These are phyloP conservation scores for Cladosporium sp. DNA, from an alignment of 2,329 filamentous ascomycete genomes.

Conservation along the genomic window DNA sequence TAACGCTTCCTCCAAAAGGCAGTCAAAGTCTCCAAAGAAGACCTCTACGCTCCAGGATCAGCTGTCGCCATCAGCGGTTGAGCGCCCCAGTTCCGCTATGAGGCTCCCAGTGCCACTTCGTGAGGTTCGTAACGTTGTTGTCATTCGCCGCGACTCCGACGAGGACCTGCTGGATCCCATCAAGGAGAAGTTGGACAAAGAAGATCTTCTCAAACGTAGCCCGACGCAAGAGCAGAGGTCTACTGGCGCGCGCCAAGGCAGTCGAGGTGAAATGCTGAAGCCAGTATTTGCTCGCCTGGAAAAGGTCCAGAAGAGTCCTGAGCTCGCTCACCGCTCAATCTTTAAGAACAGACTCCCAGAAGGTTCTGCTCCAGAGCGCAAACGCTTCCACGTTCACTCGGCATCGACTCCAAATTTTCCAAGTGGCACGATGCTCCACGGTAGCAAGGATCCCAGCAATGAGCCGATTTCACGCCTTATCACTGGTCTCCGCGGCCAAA, in stretches of 20 bases:
- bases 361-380: too few relatives aligned
- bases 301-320: background rate
- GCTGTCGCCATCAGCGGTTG: background rate
- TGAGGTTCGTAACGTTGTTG: slow-evolving; percentile 18
- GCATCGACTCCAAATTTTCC: too few relatives aligned
- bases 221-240: background rate
- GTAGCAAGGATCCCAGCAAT: background rate
- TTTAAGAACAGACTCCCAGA: too few relatives aligned
- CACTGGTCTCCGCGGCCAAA: slow-evolving; percentile 10
- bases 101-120: slow-evolving; percentile 13
- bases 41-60: background rate
- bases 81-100: background rate
- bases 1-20: background rate
- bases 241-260: background rate
- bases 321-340: too few relatives aligned
- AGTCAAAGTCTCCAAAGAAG: background rate
- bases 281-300: slow-evolving; percentile 1
- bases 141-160: slow-evolving; percentile 19
- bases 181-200: slow-evolving; percentile 14
- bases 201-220: slow-evolving; percentile 1
- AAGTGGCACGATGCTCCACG: too few relatives aligned
- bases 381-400: too few relatives aligned
- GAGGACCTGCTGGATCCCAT: slow-evolving; percentile 21
- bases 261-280: background rate
- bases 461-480: background rate